Base-by-base conservation (phyloP, 2,329 filamentous ascomycete species). In the Penicillium freii region DNA sequence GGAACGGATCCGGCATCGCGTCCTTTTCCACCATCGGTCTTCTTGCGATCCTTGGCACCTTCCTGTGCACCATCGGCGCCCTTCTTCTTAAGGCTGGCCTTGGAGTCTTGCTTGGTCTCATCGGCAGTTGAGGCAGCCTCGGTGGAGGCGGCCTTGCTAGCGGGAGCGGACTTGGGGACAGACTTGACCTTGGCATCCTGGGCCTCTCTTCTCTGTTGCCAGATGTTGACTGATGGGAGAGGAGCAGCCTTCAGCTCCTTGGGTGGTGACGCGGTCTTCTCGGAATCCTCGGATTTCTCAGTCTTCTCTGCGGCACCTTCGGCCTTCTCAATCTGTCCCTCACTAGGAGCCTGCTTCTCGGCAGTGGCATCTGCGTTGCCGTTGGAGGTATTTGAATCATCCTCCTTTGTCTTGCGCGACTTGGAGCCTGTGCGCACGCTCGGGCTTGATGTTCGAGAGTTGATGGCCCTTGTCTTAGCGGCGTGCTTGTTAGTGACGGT, bases 221-320 rank as follows among this genome's bases (percentile, higher is more conserved):
- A 99, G 61, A 92, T 80, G 73, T 99, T 99, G 57, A 97, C 89
- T 1, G 85, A 75, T 0, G 94, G 94, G 43, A 90, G 81, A 31
- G 91, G 89, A 19, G 93, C 93, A 59, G 94, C 91, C 46, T 88
- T 87, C 42, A 96, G 80, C 66, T 88, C 83, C 60, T 79, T 75
- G 44, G 85, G 77, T 66, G 83, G 78, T 59, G 84, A 78, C 58
- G 83, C 86, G 46, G 82, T 79, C 19, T 83, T 78, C 29, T 78
- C 77, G 52, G 79, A 75, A 62, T 80, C 77, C 52, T 86, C 83
- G 29, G 62, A 33, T 34, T 65, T 66, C 8, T 59, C 63, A 25
- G 31, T 34, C 64, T 84, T 84, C 66, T 87, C 84, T 63, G 87
- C 85, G 44, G 82, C 79, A 21, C 82, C 78, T 23, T 78, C 77